Conservation (phyloP, 2,329 filamentous ascomycete species). For the Bipolaris victoriae region DNA sequence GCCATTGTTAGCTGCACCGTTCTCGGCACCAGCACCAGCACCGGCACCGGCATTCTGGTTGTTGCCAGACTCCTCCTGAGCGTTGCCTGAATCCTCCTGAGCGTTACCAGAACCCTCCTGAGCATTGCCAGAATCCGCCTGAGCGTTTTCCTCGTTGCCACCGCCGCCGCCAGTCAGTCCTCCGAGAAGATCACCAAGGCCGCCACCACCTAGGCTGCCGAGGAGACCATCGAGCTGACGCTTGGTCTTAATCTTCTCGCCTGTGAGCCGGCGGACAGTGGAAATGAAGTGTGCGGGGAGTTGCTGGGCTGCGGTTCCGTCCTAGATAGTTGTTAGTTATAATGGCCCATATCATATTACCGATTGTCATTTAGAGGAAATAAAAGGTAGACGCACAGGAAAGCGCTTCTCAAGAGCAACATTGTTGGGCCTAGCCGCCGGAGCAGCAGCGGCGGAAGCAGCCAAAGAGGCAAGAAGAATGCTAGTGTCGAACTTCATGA, state of each 20-base stretch:
- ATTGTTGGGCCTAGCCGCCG: conserved; percentile 21
- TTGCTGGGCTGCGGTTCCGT: conserved; percentile 25
- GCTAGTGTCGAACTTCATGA: conserved; percentile 40
- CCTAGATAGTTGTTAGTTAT: conserved; percentile 7
- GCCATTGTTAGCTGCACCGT: conserved; percentile 10
- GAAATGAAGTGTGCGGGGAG: conserved; percentile 35
- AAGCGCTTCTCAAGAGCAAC: conserved; percentile 29
- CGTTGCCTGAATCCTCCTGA: neutral
- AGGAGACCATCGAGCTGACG: conserved; percentile 38
- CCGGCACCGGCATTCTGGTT: neutral
- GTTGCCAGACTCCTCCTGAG: neutral
- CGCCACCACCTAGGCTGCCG: conserved; percentile 16
- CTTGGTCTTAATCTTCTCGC: conserved; percentile 33
- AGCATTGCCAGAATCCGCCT: conserved; percentile 5
- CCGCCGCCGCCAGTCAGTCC: conserved; percentile 5
- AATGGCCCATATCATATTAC: no score
- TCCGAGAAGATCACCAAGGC: conserved; percentile 8
- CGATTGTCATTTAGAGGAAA: neutral
- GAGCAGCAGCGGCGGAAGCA: conserved; percentile 34
- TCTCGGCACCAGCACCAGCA: neutral
- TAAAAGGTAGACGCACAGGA: conserved; percentile 26
- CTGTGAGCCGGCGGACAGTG: conserved; percentile 26
- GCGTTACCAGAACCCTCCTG: conserved; percentile 2
- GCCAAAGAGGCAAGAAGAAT: conserved; percentile 37
- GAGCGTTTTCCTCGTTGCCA: neutral